Conservation (phyloP, 1,284 basidiomycete genomes). For the Cutaneotrichosporon sp. region DNA sequence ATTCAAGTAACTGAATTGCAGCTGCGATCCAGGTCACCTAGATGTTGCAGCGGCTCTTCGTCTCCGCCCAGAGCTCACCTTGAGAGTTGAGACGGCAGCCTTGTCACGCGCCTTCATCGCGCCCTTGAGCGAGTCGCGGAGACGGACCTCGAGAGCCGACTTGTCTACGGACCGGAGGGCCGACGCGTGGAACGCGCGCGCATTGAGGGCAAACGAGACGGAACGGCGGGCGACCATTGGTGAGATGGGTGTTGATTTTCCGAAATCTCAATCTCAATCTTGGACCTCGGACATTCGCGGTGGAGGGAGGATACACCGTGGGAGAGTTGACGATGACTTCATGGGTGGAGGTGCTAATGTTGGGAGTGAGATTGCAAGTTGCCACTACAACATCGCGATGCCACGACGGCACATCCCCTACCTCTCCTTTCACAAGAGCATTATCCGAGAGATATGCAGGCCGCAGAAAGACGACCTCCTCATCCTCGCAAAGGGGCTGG, state of each 20-base stretch:
- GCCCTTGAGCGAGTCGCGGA: conserved; percentile 48
- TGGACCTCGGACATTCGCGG: neutral
- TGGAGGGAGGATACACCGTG: conserved; percentile 9
- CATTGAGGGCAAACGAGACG: neutral
- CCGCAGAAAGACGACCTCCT: conserved; percentile 78
- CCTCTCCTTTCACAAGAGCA: conserved; percentile 53
- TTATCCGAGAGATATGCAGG: conserved; percentile 54
- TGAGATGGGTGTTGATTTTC: neutral
- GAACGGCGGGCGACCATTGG: conserved; percentile 29
- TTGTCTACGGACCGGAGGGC: conserved; percentile 18
- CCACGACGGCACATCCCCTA: conserved; percentile 50
- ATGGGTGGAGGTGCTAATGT: conserved; percentile 6
- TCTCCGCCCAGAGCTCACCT: conserved; percentile 29
- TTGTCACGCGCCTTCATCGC: conserved; percentile 50
- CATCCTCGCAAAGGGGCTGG: conserved; percentile 81
- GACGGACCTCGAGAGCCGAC: conserved; percentile 31
- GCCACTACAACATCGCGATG: neutral
- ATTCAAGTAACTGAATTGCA: too few species aligned
- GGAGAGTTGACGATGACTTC: conserved; percentile 15
- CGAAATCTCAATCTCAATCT: neutral
- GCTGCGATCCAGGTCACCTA: too few species aligned
- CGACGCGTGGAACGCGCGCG: conserved; percentile 26
- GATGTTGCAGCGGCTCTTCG: neutral
- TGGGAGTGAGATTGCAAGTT: neutral
- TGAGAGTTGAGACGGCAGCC: conserved; percentile 38